Base-by-base conservation (phyloP, 371 early-diverging fungal species). In the Nematocida minor region DNA sequence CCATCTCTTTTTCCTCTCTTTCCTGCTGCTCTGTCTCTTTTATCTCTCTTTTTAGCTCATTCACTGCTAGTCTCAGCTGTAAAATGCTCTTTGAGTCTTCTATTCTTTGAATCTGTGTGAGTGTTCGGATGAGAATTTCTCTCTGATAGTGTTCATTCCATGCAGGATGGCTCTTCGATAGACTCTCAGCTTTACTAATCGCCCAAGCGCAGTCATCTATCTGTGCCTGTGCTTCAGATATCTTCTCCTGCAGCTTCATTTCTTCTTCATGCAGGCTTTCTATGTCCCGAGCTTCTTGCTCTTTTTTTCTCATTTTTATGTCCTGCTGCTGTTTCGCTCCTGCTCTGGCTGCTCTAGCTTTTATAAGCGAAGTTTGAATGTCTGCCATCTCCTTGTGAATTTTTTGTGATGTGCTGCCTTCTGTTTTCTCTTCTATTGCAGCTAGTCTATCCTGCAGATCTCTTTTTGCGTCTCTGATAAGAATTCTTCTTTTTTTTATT, bases 311-410 rank as follows among this genome's bases (percentile, higher is more conserved):
- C 25, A 32, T 42, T 38, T 69, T 54, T 54, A 27, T 41, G 29
- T 51, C 27, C 82, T 88, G 89, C 84, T 87, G 81, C 4, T 88
- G 88, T 49, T 88, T 87, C 41, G 90, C 69, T 20, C 87, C 87
- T 60, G 85, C 87, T 64, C 86, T 87, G n/a, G 85, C 67, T 82
- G 84, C 80, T 93, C 93, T 63, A 31, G 60, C 66, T 36, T 51
- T 66, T 83, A 74, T 91, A 90, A 84, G 89, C 94, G 2, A 87
- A 86, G 66, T 92, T 91, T 4, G 92, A 91, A 68, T 95, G 93
- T 20, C 88, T 89, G 82, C 92, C 90, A 83, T 94, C 93, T 79
- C 91, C 92, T 60, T 89, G 87, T 82, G 91, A 90, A 67, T 91
- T 90, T 84, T 93, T 94, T 77, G 93, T 89, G 81, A 94, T 94